These are phyloP conservation scores for Asclepias syriaca DNA, from an alignment of 257 asterid species.

Conservation along the genomic window DNA sequence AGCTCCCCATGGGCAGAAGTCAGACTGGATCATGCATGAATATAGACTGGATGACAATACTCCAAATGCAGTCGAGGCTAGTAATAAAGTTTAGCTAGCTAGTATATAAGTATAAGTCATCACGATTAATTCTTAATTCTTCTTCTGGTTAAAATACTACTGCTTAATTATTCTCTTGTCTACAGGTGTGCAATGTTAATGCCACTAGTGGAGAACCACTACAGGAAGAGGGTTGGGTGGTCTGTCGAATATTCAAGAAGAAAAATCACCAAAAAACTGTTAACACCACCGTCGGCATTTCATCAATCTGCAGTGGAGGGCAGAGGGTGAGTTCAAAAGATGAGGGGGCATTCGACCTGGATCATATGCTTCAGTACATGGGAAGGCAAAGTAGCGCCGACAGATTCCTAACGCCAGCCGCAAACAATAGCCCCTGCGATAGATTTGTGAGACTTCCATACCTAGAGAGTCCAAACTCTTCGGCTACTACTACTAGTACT, in stretches of 20 bases:
- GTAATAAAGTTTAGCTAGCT: not conserved
- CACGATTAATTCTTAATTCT: no score
- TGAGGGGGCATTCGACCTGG: constrained; percentile 29
- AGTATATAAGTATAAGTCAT: not conserved
- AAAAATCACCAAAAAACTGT: constrained; percentile 27
- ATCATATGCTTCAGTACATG: constrained; percentile 36
- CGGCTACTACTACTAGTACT: not conserved
- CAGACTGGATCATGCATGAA: constrained; percentile 70
- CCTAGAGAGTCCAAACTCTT: constrained; percentile 26
- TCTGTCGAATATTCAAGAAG: constrained; percentile 61
- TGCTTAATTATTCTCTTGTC: not conserved
- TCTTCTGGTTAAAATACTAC: not conserved
- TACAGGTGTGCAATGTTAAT: constrained; percentile 17
- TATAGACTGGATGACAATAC: constrained; percentile 42
- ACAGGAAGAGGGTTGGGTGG: constrained; percentile 63
- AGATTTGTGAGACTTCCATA: constrained; percentile 37
- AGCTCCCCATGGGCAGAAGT: constrained; percentile 62
- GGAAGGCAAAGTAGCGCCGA: constrained; percentile 10
- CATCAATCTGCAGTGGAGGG: not conserved
- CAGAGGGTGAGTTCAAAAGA: constrained; percentile 13
- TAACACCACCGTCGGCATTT: constrained; percentile 3
- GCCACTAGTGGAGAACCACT: constrained; percentile 18
- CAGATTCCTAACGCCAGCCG: not conserved
- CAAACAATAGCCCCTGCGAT: constrained; percentile 1
- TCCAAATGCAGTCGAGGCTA: not conserved